These are phyloP conservation scores for Fomitiporia mediterranea DNA, from an alignment of 1,284 basidiomycete species.

Conservation along the genomic window DNA sequence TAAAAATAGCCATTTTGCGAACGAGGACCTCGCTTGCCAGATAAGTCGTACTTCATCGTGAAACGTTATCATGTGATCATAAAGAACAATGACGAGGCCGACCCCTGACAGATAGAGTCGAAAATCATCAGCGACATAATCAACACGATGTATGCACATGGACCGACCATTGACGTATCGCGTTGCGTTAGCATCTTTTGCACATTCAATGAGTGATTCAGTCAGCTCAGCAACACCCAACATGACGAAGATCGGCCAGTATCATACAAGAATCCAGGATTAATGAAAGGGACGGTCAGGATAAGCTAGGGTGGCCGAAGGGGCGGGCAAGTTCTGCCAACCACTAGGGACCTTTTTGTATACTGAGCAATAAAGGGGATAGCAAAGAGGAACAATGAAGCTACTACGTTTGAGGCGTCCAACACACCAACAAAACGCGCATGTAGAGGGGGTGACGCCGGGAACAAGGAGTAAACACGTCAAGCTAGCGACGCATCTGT, in stretches of 20 bases:
- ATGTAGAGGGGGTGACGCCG: neutral
- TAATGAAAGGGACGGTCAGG: neutral
- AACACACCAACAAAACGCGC: neutral
- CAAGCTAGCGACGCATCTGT: neutral
- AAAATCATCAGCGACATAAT: neutral
- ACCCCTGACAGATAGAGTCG: constrained; percentile 18
- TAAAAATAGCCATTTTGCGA: constrained; percentile 23
- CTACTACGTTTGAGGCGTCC: neutral
- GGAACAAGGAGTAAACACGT: neutral
- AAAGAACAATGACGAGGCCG: constrained; percentile 24
- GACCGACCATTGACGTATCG: constrained; percentile 16
- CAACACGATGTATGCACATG: no score
- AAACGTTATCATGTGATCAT: constrained; percentile 28
- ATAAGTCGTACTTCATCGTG: constrained; percentile 25
- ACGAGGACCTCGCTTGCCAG: constrained; percentile 23
- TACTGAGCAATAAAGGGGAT: no score
- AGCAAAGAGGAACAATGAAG: neutral
- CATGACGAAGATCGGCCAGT: no score
- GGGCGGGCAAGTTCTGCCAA: neutral
- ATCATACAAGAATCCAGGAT: neutral
- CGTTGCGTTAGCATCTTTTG: constrained; percentile 11
- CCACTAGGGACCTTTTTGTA: neutral
- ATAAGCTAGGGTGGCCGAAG: no score
- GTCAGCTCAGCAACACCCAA: neutral
- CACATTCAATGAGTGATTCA: neutral